Evolutionary conservation across 768 basidiomycete species (phyloP).

Genomic region (Calvatia gigantea): DNA sequence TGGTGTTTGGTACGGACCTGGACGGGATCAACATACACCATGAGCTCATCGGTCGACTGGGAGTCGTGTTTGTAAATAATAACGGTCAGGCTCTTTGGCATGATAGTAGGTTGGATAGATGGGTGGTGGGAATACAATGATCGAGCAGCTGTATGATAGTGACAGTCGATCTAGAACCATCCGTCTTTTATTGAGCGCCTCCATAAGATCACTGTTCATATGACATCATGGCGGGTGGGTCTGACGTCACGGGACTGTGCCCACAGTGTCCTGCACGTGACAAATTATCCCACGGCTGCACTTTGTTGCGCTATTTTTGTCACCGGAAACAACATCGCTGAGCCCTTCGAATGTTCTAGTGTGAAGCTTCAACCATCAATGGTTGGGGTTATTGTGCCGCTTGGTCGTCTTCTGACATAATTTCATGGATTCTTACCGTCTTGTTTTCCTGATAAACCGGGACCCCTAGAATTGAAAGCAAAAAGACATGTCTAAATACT

Average conservation of each 20-base stretch:
- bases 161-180: conserved; percentile 5
- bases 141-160: conserved; percentile 2
- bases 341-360: background rate
- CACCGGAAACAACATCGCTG: no score
- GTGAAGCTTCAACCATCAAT: background rate
- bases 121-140: conserved; percentile 7
- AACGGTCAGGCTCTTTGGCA: conserved; percentile 54
- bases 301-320: background rate
- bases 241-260: conserved; percentile 27
- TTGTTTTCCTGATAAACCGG: background rate
- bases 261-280: background rate
- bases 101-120: conserved; percentile 19
- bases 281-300: background rate
- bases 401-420: background rate
- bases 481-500: background rate
- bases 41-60: conserved; percentile 70
- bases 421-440: background rate
- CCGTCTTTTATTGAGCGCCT: background rate
- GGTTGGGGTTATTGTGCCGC: background rate
- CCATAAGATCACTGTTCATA: conserved; percentile 16
- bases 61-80: conserved; percentile 78
- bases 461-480: no score
- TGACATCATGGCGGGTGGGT: conserved; percentile 23
- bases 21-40: conserved; percentile 59
- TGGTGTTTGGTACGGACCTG: conserved; percentile 42